Evolutionary conservation across 1,284 basidiomycete genomes (phyloP), one percentile per base, ranked within the genome.

Genomic region (Malassezia obtusa): DNA sequence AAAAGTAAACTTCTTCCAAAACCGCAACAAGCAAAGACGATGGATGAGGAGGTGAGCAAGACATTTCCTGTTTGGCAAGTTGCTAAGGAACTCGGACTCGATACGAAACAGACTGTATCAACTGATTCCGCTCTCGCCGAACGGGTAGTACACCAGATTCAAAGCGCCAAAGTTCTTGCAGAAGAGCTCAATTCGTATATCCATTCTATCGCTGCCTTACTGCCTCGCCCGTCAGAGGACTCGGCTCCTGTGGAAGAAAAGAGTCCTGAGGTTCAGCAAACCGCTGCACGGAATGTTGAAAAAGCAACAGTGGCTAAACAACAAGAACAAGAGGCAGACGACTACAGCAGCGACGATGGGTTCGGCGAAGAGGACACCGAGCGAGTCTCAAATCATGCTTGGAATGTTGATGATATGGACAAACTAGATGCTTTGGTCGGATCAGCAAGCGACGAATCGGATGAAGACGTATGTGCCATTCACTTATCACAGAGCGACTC

Each of bases 381-480:
- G 10, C 17, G 33, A 9, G 24, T 28, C 21, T 9, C 28, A 4
- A 37, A 2, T 21, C 45, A 46, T 3, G 14, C 12, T 14, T 25
- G 15, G 14, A 25, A 37, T 48, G 9, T 17, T n/a, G 22, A 21
- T 6, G 35, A 49, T 38, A 19, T 25, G 26, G 41, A 32, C 44
- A 40, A 53, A 15, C 31, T 55, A 11, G 53, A 56, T 30, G 36
- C 53, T 9, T 33, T 56, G 53, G 53, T 56, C 15, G 53, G 48
- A 3, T 46, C 48, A 7, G 53, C 43, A 10, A 56, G 53, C 24
- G 53, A 56, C 11, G 17, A 28, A 12, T 22, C 33, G 25, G 36
- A 49, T 26, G 36, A 38, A 14, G 47, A 49, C 28, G 39, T 4
- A 15, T 15, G 33, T 35, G 14, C 33, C 9, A 4, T 7, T 30